Evolutionary conservation across 2,329 filamentous ascomycete species (phyloP), one percentile per base, ranked within the genome.

Genomic region (Drechslerella dactyloides): DNA sequence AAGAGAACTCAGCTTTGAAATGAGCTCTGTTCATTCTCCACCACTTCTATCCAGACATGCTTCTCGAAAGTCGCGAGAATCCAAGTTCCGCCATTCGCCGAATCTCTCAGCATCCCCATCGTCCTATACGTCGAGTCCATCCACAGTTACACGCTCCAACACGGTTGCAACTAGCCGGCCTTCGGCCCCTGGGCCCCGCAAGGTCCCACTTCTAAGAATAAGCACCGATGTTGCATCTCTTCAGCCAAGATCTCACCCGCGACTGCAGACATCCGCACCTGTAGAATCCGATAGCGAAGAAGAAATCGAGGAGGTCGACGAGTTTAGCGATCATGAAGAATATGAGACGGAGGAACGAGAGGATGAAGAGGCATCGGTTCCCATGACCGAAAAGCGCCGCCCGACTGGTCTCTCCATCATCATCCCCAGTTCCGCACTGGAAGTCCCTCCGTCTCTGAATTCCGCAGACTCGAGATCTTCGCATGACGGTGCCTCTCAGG

Each of bases 11-110:
- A 64, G 60, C 60, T 65, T 70, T 33, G 70, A 68, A 30, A 56
- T 59, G 17, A 64, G 55, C 52, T 68, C 69, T n/a, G 52, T 66
- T 19, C 69, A 73, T 53, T 66, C 69, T 13, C 69, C 69, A 27
- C 69, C 69, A 10, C 61, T 73, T 17, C 69, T 73, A 11, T 73
- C 69, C n/a, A 64, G 42, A 40, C 69, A 73, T 44, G 69, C 69
- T 8, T 68, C 69, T 21, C 37, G 58, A 58, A 73, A 68, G n/a
- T 73, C 69, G 17, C 51, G 69, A 8, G 69, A 73, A 46, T 73
- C 69, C 5, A 73, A 73, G 44, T 68, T 73, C 50, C 69, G 69
- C 6, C 69, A 65, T 15, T 73, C 69, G 1, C 62, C 69, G 5
- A 73, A 68, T 21, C 62, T 58, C 19, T 63, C 69, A 11, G 42